A percentile compares a stretch with the other conserved stretches of the same genome.
These are phyloP conservation scores for Yamadazyma sp. DNA, from an alignment of 805 yeast species.

Conservation along the genomic window DNA sequence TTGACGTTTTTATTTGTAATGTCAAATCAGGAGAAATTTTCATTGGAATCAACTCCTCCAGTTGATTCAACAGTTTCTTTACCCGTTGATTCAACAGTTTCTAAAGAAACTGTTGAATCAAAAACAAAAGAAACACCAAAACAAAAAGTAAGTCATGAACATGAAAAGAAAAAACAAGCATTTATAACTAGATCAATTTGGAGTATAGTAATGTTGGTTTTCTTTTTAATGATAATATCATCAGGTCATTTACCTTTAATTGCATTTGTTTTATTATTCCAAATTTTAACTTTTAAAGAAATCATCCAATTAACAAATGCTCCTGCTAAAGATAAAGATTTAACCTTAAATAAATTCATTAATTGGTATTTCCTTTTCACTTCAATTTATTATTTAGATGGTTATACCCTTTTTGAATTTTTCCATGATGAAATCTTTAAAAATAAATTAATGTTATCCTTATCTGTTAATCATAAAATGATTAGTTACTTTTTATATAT, in stretches of 20 bases:
- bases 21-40: no score
- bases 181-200: constrained; percentile 86
- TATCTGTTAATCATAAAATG: constrained; percentile 78
- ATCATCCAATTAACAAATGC: constrained; percentile 82
- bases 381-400: constrained; percentile 87
- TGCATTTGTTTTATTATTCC: constrained; percentile 65
- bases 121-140: no score
- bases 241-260: constrained; percentile 87
- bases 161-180: constrained; percentile 71
- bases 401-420: constrained; percentile 72
- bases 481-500: constrained; percentile 81
- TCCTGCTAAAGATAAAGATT: constrained; percentile 77
- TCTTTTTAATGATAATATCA: constrained; percentile 65
- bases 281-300: constrained; percentile 84
- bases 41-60: no score
- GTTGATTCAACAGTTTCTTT: no score
- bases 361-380: constrained; percentile 91
- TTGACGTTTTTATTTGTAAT: no score
- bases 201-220: constrained; percentile 87
- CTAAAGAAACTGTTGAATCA: no score
- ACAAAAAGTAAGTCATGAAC: no score
- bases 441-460: constrained; percentile 50
- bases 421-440: constrained; percentile 53
- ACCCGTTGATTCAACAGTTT: no score
- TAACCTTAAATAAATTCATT: constrained; percentile 78